Percentiles rank a stretch among this genome's conserved stretches.
Conservation (phyloP, 1,139 yeast species). For the Geotrichum candidum region DNA sequence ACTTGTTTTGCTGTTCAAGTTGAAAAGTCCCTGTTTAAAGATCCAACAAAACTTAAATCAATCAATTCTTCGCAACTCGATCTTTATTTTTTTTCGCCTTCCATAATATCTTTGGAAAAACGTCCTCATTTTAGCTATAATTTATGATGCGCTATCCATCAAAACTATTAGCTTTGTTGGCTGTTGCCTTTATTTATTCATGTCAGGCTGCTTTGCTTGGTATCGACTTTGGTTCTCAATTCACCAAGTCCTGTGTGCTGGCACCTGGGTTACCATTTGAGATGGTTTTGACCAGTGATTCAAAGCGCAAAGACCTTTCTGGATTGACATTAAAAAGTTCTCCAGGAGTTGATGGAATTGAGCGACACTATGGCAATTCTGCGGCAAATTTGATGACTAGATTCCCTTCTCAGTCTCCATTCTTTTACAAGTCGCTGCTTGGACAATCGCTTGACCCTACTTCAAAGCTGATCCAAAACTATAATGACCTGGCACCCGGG, state of each 20-base stretch:
- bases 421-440: constrained; percentile 62
- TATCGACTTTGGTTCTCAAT: constrained; percentile 84
- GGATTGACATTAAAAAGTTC: constrained; percentile 59
- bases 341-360: constrained; percentile 43
- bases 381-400: constrained; percentile 67
- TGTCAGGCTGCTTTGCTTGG: constrained; percentile 60
- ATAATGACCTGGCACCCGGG: constrained; percentile 56
- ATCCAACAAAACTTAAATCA: not conserved
- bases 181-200: not conserved
- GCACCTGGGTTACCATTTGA: constrained; percentile 92
- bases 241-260: constrained; percentile 77
- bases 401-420: constrained; percentile 64
- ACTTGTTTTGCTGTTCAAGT: not conserved
- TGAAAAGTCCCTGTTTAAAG: not conserved
- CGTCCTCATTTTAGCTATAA: not conserved
- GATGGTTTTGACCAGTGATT: constrained; percentile 79
- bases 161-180: not conserved
- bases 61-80: too few species aligned
- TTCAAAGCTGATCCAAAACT: constrained; percentile 39
- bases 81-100: not conserved
- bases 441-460: constrained; percentile 52
- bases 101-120: not conserved
- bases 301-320: constrained; percentile 81
- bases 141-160: not conserved
- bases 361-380: constrained; percentile 73